Percentiles rank a stretch among this genome's conserved stretches.
Evolutionary conservation across 306 rosid genomes (phyloP).

Genomic region (Ziziphus jujuba): DNA sequence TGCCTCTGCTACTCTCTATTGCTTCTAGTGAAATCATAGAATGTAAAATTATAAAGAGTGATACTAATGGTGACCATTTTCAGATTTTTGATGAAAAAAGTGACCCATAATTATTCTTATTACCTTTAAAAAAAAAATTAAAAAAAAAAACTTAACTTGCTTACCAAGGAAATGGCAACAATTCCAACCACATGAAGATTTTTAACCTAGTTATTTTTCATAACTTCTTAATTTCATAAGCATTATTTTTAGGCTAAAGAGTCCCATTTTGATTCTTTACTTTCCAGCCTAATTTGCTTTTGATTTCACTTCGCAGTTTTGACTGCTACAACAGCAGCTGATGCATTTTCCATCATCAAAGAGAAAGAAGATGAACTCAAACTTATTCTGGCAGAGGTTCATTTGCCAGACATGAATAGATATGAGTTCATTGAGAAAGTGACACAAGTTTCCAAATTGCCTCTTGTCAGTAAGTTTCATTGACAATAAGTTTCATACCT

Average conservation of each 20-base stretch:
- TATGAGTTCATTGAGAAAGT: constrained; percentile 34
- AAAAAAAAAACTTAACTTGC: too few species aligned
- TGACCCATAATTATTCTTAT: too few species aligned
- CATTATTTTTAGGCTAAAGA: background rate
- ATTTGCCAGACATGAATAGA: constrained; percentile 42
- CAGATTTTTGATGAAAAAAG: too few species aligned
- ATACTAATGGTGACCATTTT: too few species aligned
- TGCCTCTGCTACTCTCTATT: too few species aligned
- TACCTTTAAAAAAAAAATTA: too few species aligned
- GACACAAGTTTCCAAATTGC: constrained; percentile 14
- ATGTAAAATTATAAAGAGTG: too few species aligned
- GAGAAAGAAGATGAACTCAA: constrained; percentile 29
- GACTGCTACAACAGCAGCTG: constrained; percentile 36
- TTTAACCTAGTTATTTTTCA: too few species aligned
- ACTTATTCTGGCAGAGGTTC: constrained; percentile 37
- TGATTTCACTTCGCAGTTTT: constrained; percentile 29
- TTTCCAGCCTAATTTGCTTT: background rate
- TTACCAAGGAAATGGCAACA: too few species aligned
- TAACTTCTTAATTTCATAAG: background rate
- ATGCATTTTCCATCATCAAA: constrained; percentile 34
- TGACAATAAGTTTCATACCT: background rate
- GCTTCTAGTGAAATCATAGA: too few species aligned
- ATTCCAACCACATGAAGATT: too few species aligned
- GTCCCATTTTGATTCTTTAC: too few species aligned
- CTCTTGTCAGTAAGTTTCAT: constrained; percentile 40